These are phyloP conservation scores for Sideroxylon spinosum DNA, from an alignment of 179 eudicot species.

Conservation along the genomic window DNA sequence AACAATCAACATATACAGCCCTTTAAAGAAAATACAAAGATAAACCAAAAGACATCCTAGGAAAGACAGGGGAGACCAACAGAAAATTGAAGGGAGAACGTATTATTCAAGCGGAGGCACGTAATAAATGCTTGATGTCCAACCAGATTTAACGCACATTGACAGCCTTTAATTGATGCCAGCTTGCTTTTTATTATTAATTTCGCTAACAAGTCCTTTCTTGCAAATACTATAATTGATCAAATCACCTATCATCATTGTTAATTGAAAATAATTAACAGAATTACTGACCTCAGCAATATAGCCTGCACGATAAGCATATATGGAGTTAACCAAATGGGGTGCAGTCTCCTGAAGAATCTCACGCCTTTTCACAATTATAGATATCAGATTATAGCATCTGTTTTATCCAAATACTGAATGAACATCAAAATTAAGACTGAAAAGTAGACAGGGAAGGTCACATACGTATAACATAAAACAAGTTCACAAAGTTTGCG, in stretches of 20 bases:
- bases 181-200: no score
- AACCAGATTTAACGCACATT: no score
- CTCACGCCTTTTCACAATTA: constrained; percentile 60
- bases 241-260: constrained; percentile 3
- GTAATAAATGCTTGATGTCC: no score
- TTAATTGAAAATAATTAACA: constrained; percentile 1
- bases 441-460: constrained; percentile 4
- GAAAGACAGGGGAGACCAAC: no score
- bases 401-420: background rate
- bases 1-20: no score
- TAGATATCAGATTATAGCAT: constrained; percentile 12
- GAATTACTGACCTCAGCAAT: constrained; percentile 60
- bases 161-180: no score
- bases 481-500: constrained; percentile 98
- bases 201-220: no score
- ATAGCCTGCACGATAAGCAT: constrained; percentile 92
- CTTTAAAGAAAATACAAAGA: no score
- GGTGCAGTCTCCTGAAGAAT: constrained; percentile 89
- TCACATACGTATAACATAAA: constrained; percentile 77
- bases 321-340: constrained; percentile 52
- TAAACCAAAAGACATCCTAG: no score
- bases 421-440: constrained; percentile 9
- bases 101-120: no score
- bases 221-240: background rate
- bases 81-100: no score